Evolutionary conservation across 352 stramenopile genomes (phyloP).

Genomic region (Blastocystis sp.): DNA sequence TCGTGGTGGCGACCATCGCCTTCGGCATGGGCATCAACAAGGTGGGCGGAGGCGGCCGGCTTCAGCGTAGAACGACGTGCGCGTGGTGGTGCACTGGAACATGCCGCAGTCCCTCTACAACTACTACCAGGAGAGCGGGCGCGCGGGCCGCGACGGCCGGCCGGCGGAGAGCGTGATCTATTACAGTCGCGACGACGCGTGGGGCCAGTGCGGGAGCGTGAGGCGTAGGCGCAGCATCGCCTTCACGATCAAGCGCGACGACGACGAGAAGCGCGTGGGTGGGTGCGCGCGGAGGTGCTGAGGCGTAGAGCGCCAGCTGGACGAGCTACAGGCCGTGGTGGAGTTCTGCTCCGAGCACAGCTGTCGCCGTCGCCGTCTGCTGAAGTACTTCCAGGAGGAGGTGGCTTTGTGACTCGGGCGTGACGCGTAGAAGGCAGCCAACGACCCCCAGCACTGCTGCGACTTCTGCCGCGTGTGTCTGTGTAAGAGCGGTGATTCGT

Average conservation of each 20-base stretch:
- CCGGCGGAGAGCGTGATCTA: constrained; percentile 20
- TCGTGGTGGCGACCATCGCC: constrained; percentile 49
- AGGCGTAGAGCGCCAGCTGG: not conserved
- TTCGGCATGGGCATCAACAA: constrained; percentile 67
- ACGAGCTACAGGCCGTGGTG: constrained; percentile 30
- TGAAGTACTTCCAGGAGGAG: constrained; percentile 48
- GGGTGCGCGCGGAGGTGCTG: not conserved
- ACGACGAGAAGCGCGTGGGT: constrained; percentile 36
- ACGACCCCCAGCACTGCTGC: constrained; percentile 6
- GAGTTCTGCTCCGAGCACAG: not conserved
- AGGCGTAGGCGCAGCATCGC: constrained; percentile 20
- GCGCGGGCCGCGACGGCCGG: constrained; percentile 43
- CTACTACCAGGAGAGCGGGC: constrained; percentile 67
- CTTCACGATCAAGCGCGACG: constrained; percentile 46
- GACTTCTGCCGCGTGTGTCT: constrained; percentile 27
- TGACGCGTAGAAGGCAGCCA: not conserved
- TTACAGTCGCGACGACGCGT: constrained; percentile 31
- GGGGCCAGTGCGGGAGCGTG: not conserved
- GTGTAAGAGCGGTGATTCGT: not conserved
- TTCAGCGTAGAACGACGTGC: constrained; percentile 46
- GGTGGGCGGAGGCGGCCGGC: not conserved
- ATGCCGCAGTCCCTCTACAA: constrained; percentile 63
- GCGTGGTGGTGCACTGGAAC: constrained; percentile 66
- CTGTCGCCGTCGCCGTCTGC: constrained; percentile 1
- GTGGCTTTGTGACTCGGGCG: not conserved